Percentiles rank a stretch among this genome's conserved stretches.
Evolutionary conservation across 768 basidiomycete genomes (phyloP).

Genomic region (Austroboletus festivus): DNA sequence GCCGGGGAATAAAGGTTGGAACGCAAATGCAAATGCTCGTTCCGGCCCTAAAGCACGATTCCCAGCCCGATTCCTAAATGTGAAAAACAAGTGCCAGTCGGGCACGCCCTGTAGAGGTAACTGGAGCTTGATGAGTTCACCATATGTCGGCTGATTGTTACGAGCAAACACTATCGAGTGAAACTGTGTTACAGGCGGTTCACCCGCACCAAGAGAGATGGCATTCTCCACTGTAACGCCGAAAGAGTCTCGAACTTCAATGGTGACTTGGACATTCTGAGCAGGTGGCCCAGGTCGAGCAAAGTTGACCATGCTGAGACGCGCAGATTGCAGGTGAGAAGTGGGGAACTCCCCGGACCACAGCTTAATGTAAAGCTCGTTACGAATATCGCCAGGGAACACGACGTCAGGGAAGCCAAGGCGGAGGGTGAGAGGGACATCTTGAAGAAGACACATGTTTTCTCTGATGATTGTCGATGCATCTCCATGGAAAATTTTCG

Average conservation of each 20-base stretch:
- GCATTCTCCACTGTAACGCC: conserved; percentile 67
- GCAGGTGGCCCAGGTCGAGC: conserved; percentile 53
- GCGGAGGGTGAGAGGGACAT: conserved; percentile 76
- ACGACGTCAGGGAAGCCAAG: conserved; percentile 97
- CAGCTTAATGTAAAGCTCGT: conserved; percentile 94
- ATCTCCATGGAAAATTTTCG: conserved; percentile 88
- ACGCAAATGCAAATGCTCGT: conserved; percentile 88
- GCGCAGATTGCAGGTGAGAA: conserved; percentile 50
- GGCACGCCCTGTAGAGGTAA: conserved; percentile 66
- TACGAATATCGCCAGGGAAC: conserved; percentile 87
- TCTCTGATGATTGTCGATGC: conserved; percentile 70
- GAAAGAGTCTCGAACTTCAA: conserved; percentile 78
- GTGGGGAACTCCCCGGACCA: conserved; percentile 88
- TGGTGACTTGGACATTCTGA: conserved; percentile 75
- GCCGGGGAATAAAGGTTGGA: conserved; percentile 81
- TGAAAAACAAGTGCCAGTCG: conserved; percentile 91
- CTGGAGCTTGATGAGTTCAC: conserved; percentile 87
- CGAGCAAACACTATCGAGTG: conserved; percentile 89
- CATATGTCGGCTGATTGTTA: conserved; percentile 87
- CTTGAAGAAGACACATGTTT: conserved; percentile 79
- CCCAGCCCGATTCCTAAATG: conserved; percentile 74
- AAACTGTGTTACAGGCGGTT: conserved; percentile 75
- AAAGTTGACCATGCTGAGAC: conserved; percentile 55
- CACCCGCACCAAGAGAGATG: conserved; percentile 83
- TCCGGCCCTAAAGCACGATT: conserved; percentile 53